A percentile compares a stretch with the other conserved stretches of the same genome.
phyloP scores from a whole-genome alignment of 2,329 filamentous ascomycete species.

The Microcyclosporella mali region DNA sequence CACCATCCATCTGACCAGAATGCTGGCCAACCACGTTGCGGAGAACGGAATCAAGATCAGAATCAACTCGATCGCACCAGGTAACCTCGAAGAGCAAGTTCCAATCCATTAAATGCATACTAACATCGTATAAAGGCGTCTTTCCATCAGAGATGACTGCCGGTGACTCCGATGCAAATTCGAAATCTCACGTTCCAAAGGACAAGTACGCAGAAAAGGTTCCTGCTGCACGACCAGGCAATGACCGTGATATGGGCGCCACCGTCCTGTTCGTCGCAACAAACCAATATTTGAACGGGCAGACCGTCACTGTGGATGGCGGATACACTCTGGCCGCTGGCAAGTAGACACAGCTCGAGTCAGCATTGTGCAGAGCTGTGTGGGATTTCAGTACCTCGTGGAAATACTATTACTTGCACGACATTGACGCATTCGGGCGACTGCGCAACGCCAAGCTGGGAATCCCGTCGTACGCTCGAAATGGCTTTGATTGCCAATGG shows the following conservation, averaged over 20 bases:
- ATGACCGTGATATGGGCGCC: constrained; percentile 54
- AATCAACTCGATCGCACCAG: constrained; percentile 53
- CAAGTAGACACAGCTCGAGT: constrained; percentile 10
- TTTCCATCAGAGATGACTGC: constrained; percentile 56
- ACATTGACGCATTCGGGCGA: no score
- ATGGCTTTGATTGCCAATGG: no score
- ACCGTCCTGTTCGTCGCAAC: constrained; percentile 50
- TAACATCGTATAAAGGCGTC: constrained; percentile 32
- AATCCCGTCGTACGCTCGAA: no score
- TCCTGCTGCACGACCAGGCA: constrained; percentile 48
- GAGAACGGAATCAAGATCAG: constrained; percentile 48
- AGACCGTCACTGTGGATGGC: constrained; percentile 48
- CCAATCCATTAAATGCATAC: no score
- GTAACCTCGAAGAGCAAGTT: no score
- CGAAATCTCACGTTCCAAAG: constrained; percentile 51
- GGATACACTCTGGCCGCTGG: constrained; percentile 44
- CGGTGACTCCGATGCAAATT: constrained; percentile 44
- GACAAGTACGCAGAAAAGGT: constrained; percentile 46
- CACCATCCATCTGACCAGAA: constrained; percentile 49
- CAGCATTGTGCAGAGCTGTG: no score
- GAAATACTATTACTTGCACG: no score
- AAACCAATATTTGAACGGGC: constrained; percentile 47
- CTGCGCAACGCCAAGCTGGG: no score
- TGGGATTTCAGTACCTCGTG: no score
- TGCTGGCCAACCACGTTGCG: constrained; percentile 51